Percentiles rank a stretch among this genome's conserved stretches.
phyloP scores from a whole-genome alignment of 2,329 filamentous ascomycete genomes.

The Lojkania enalia region DNA sequence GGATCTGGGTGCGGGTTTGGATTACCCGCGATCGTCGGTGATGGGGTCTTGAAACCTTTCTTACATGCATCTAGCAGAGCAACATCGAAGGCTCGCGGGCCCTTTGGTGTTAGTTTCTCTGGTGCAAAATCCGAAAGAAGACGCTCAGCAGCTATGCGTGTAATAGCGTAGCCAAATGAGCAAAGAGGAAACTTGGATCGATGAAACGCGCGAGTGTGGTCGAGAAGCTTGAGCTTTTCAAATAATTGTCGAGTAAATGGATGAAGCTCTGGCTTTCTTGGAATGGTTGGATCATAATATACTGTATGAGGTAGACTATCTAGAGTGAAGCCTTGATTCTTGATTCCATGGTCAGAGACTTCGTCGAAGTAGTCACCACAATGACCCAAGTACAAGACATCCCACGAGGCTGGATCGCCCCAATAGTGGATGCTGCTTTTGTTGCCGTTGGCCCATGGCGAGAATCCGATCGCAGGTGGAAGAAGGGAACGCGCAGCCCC shows the following conservation, averaged over 20 bases:
- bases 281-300: slow-evolving; percentile 45
- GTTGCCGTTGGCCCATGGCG: slow-evolving; percentile 21
- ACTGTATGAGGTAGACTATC: slow-evolving; percentile 38
- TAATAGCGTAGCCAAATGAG: slow-evolving; percentile 51
- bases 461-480: slow-evolving; percentile 28
- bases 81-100: slow-evolving; percentile 48
- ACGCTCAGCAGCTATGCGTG: slow-evolving; percentile 43
- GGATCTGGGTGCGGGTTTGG: slow-evolving; percentile 26
- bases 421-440: slow-evolving; percentile 43
- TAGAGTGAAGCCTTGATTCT: slow-evolving; percentile 31
- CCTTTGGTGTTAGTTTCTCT: slow-evolving; percentile 27
- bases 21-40: slow-evolving; percentile 28
- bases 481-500: slow-evolving; percentile 45
- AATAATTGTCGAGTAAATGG: slow-evolving; percentile 46
- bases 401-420: slow-evolving; percentile 46
- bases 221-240: slow-evolving; percentile 38
- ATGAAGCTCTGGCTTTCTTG: slow-evolving; percentile 42
- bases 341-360: slow-evolving; percentile 35
- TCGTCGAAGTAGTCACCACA: slow-evolving; percentile 48
- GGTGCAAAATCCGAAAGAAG: slow-evolving; percentile 47
- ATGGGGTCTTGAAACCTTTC: slow-evolving; percentile 35
- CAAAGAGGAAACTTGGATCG: slow-evolving; percentile 49
- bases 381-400: slow-evolving; percentile 51
- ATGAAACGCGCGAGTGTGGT: slow-evolving; percentile 45
- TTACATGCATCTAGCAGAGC: slow-evolving; percentile 48